A percentile compares a stretch with the other conserved stretches of the same genome.
Evolutionary conservation across 148 eudicot genomes (phyloP).

Genomic region (Euryodendron excelsum): DNA sequence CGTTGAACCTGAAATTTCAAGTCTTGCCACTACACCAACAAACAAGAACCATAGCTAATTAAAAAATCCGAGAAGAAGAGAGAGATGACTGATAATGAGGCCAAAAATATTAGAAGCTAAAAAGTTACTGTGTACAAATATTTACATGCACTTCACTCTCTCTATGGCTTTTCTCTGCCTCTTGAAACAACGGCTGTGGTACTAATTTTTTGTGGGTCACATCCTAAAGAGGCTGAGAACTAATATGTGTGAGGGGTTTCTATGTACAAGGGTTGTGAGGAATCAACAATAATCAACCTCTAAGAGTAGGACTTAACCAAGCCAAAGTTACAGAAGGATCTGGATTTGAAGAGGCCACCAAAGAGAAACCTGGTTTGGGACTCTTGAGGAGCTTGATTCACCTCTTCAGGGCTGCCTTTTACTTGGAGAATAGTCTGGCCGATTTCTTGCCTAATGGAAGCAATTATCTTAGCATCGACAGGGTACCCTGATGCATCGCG

Average conservation of each 20-base stretch:
- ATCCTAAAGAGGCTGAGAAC: too few relatives aligned
- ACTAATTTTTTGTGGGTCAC: neutral
- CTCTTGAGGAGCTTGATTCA: slow-evolving; percentile 55
- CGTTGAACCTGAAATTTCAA: neutral
- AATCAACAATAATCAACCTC: too few relatives aligned
- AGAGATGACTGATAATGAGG: neutral
- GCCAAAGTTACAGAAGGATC: slow-evolving; percentile 81
- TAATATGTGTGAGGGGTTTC: neutral
- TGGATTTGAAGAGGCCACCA: slow-evolving; percentile 80
- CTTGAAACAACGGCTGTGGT: neutral
- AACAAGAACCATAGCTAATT: neutral
- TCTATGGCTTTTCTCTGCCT: neutral
- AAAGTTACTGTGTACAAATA: slow-evolving; percentile 8
- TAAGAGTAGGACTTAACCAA: slow-evolving; percentile 77
- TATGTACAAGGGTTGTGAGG: slow-evolving; percentile 9
- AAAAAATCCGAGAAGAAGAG: neutral
- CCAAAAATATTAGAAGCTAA: neutral
- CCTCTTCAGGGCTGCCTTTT: slow-evolving; percentile 54
- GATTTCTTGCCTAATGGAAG: slow-evolving; percentile 63
- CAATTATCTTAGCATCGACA: slow-evolving; percentile 78
- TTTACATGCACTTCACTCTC: slow-evolving; percentile 13
- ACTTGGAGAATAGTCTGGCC: slow-evolving; percentile 88
- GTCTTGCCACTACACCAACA: neutral
- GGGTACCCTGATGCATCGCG: slow-evolving; percentile 82
- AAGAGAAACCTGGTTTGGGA: slow-evolving; percentile 75